These are phyloP conservation scores for Lomentospora prolificans DNA, from an alignment of 2,329 filamentous ascomycete species.

Conservation along the genomic window DNA sequence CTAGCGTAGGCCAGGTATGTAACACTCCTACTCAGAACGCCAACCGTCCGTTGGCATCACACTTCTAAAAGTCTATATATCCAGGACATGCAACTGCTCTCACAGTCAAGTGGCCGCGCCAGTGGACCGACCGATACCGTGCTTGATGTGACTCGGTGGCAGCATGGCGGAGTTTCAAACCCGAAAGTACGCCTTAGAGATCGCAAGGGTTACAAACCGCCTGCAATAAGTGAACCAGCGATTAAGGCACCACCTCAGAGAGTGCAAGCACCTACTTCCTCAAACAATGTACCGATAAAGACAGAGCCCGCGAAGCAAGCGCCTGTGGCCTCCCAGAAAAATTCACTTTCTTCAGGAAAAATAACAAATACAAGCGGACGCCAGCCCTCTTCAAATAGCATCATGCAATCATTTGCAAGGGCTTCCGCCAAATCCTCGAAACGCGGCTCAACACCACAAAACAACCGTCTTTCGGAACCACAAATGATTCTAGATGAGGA, in stretches of 20 bases:
- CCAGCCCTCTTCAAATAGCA: constrained; percentile 47
- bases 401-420: constrained; percentile 76
- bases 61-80: background rate
- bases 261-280: background rate
- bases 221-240: constrained; percentile 7
- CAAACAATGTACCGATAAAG: background rate
- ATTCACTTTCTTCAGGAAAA: background rate
- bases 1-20: constrained; percentile 46
- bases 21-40: background rate
- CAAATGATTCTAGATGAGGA: constrained; percentile 23
- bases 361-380: constrained; percentile 39
- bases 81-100: constrained; percentile 7
- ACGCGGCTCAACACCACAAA: constrained; percentile 36
- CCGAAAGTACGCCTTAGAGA: background rate
- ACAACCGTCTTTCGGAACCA: background rate
- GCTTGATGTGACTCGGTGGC: background rate
- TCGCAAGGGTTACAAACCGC: constrained; percentile 22
- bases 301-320: constrained; percentile 12
- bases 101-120: background rate
- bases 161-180: constrained; percentile 1
- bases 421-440: constrained; percentile 30
- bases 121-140: background rate
- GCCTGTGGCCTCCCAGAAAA: constrained; percentile 13
- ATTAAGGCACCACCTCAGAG: background rate
- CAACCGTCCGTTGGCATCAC: background rate